Evolutionary conservation across 768 basidiomycete species (phyloP), one percentile per base, ranked within the genome.

Genomic region (Hebeloma cylindrosporum): DNA sequence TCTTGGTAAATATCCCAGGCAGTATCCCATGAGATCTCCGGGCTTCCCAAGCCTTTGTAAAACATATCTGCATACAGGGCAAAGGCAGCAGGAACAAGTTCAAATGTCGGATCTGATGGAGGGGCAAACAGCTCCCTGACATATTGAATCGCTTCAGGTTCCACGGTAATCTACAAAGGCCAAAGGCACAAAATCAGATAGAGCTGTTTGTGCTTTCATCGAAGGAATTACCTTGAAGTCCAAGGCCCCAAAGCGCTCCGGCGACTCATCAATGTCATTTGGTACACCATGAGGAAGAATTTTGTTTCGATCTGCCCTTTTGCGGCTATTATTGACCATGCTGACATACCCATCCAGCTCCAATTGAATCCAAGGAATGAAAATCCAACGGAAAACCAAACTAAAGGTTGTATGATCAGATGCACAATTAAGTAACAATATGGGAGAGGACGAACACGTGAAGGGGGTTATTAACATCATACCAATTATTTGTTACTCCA

Each of bases 211-310:
- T n/a, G n/a, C n/a, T n/a, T n/a, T n/a, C n/a, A n/a, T n/a, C n/a
- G n/a, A n/a, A n/a, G n/a, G n/a, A n/a, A n/a, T 10, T 40, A 40
- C 38, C 38, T 26, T 26, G 17, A 40, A 75, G 37, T 75, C 59
- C 4, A 46, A 22, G 2, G 47, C 45, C 2, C 53, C 54, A 50
- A 52, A 70, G 2, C 52, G 30, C 2, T 67, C 43, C 0, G 72
- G 65, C 3, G 55, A 43, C 0, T 48, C 33, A 11, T 54, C 49
- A 1, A 77, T 74, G 0, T 63, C 31, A 13, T 58, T 45, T 0
- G 74, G 72, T n/a, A 60, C 46, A 2, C 70, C 71, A 26, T 69
- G 64, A 1, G 72, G 73, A 0, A 74, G 52, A 3, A 68, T 22
- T 40, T 74, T 76, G 40, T 66, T 48, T 20, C 53, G 53, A 42